Evolutionary conservation across 2,329 filamentous ascomycete species (phyloP).

Genomic region (Alternaria consortialis): DNA sequence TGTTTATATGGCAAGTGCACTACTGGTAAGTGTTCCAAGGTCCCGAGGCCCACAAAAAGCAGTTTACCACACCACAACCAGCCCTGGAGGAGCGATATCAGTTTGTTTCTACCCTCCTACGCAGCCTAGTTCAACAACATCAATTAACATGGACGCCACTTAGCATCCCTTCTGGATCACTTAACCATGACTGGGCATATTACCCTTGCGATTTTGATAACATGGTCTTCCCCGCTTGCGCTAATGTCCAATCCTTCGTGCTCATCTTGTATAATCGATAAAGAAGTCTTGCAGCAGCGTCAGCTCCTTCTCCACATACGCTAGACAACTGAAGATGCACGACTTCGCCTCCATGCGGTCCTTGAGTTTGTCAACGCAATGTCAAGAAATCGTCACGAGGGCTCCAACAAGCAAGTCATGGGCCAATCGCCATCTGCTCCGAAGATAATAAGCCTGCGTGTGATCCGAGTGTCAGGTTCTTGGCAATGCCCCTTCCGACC

Average conservation of each 20-base stretch:
- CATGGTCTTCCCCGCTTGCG: constrained; percentile 40
- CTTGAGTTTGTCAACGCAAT: constrained; percentile 8
- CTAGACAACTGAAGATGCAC: constrained; percentile 38
- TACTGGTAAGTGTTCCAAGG: not conserved
- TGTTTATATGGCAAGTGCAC: not conserved
- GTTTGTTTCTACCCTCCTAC: not conserved
- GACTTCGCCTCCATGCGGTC: constrained; percentile 1
- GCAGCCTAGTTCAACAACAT: not conserved
- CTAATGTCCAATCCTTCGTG: constrained; percentile 30
- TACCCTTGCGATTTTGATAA: constrained; percentile 23
- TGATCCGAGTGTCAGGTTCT: constrained; percentile 11
- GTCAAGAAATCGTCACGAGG: constrained; percentile 28
- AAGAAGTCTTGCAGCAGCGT: constrained; percentile 22
- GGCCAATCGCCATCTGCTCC: constrained; percentile 25
- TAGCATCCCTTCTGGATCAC: constrained; percentile 19
- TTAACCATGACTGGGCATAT: constrained; percentile 32
- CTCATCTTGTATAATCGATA: constrained; percentile 27
- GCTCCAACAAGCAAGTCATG: not conserved
- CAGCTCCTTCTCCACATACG: constrained; percentile 41
- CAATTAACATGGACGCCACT: not conserved
- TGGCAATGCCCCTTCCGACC: constrained; percentile 4
- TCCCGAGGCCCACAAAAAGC: not conserved
- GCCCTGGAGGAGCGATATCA: not conserved
- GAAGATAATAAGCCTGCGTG: constrained; percentile 7
- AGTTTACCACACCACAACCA: not conserved